Conservation (phyloP, 2,329 filamentous ascomycete genomes). For the Coniochaeta prunicola region DNA sequence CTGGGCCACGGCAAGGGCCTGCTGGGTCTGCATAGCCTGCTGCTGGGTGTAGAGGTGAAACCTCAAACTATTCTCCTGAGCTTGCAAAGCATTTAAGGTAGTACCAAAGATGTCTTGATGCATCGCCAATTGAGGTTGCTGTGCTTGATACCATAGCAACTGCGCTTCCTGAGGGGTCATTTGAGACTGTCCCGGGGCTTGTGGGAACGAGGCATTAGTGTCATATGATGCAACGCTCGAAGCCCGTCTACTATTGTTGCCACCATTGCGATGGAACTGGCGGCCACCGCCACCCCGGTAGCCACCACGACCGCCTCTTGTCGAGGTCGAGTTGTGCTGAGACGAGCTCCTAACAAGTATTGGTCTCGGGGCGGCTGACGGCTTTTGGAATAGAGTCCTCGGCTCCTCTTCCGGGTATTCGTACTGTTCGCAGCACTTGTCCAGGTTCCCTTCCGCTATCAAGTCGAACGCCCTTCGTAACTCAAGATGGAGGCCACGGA, state of each 20-base stretch:
- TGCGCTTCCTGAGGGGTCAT: constrained; percentile 34
- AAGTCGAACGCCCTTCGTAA: constrained; percentile 81
- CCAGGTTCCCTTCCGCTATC: constrained; percentile 70
- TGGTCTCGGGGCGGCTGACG: constrained; percentile 45
- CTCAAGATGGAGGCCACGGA: constrained; percentile 84
- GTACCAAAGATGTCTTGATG: constrained; percentile 23
- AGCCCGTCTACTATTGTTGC: constrained; percentile 41
- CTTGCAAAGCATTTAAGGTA: constrained; percentile 12
- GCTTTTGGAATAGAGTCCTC: constrained; percentile 44
- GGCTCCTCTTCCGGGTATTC: constrained; percentile 77
- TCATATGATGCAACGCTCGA: constrained; percentile 44
- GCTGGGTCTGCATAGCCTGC: constrained; percentile 21
- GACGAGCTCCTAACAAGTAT: constrained; percentile 54
- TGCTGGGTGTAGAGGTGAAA: constrained; percentile 38
- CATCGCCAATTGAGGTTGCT: constrained; percentile 35
- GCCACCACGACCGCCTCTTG: constrained; percentile 39
- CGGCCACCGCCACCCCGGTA: constrained; percentile 35
- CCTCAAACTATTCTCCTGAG: constrained; percentile 27
- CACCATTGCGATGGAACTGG: constrained; percentile 33
- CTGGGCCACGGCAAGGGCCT: constrained; percentile 32
- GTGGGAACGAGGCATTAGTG: constrained; percentile 32
- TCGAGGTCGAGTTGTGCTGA: constrained; percentile 39
- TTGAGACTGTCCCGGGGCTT: constrained; percentile 16
- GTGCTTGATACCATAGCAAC: constrained; percentile 38
- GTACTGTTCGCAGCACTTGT: constrained; percentile 80